These are phyloP conservation scores for Symbiodinium pilosum DNA, from an alignment of 73 alveolate genomes.

Conservation along the genomic window DNA sequence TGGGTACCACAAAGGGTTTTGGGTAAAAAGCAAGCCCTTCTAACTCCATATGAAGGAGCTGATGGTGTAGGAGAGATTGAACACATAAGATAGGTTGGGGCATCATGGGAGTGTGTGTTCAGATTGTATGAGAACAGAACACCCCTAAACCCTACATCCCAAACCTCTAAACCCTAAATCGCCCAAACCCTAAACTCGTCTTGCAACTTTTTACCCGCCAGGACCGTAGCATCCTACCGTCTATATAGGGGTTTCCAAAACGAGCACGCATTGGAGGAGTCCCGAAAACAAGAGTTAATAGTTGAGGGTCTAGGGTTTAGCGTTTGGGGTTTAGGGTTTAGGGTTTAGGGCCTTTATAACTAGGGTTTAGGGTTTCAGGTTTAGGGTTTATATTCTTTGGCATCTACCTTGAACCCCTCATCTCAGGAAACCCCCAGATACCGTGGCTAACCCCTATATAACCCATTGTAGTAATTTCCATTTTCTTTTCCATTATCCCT, in stretches of 20 bases:
- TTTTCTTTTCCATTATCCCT: too few species aligned
- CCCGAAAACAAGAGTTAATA: neutral
- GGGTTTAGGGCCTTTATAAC: neutral
- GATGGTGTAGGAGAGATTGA: conserved; percentile 68
- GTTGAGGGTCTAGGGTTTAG: neutral
- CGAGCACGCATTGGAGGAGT: neutral
- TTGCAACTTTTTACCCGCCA: neutral
- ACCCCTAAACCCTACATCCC: neutral
- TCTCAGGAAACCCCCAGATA: too few species aligned
- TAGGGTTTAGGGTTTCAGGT: too few species aligned
- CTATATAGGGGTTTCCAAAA: neutral
- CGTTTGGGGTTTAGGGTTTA: neutral
- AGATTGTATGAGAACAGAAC: too few species aligned
- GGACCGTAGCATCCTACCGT: neutral
- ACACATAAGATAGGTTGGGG: neutral
- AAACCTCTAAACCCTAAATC: neutral
- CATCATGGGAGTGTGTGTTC: too few species aligned
- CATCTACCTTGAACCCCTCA: too few species aligned
- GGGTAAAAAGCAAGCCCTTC: neutral
- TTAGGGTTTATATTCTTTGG: too few species aligned
- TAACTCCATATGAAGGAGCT: neutral
- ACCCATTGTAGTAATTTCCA: too few species aligned
- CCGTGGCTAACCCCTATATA: too few species aligned
- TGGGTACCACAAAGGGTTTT: neutral
- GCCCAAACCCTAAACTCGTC: neutral